Base-by-base conservation (phyloP, 306 rosid species). In the Canavalia gladiata region DNA sequence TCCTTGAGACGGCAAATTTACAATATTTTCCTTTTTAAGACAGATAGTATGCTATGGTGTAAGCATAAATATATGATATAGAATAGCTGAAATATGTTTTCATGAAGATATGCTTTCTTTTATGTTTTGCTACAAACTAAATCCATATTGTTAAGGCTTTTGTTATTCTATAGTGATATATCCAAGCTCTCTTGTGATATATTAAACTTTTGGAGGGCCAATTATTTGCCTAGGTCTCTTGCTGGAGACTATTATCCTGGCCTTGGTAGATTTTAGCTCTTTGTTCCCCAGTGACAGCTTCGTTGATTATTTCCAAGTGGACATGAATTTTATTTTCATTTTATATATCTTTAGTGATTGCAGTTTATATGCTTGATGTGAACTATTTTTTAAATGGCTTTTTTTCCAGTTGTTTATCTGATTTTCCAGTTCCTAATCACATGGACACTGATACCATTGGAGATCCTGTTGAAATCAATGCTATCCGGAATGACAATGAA, bases 391-490 rank as follows among this genome's bases (percentile, higher is more conserved):
- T 30, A 58, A 18, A 7, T 41, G 43, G 39, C 2, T 9, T 28
- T 18, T 55, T 55, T 55, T 30, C 5, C 1, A 7, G 46, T 6
- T 50, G 5, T 31, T 70, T 50, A 4, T 69, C 0, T 13, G 6
- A 2, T 68, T 12, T 46, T n/a, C 6, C 13, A 31, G 46, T 50
- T 70, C 31, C 9, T 52, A 31, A 28, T 7, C 29, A 65, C 70
- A 88, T 85, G 91, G 88, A 81, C n/a, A 50, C 52, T 52, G 74
- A 50, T 60, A 56, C 64, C 69, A 51, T 59, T 5, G 71, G 60
- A 65, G 87, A 85, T 6, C 45, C 80, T n/a, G 28, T 78, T 28
- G 83, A 86, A n/a, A 83, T 90, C n/a, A 85, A 76, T 68, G 78
- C 86, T 41, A 66, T 86, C 6, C 89, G 49, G 76, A 87, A 84